Evolutionary conservation across 257 asterid genomes (phyloP).

Genomic region (Scutellaria galericulata): DNA sequence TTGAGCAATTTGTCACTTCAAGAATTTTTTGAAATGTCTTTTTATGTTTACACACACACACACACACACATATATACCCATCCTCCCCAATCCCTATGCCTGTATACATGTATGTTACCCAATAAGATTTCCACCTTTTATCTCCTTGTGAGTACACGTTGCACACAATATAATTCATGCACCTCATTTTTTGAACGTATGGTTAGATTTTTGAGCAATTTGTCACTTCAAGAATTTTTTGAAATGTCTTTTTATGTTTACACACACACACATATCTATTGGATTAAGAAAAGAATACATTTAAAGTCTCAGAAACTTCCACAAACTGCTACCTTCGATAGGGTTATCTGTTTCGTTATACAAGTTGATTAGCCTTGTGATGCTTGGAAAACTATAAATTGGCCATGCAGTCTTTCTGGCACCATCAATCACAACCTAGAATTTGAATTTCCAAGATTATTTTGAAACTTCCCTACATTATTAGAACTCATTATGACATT

Average conservation of each 20-base stretch:
- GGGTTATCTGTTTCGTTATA: neutral
- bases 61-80: neutral
- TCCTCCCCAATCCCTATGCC: neutral
- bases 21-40: neutral
- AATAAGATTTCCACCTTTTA: neutral
- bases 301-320: neutral
- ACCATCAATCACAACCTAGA: neutral
- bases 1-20: neutral
- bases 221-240: neutral
- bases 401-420: neutral
- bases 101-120: too few relatives aligned
- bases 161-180: neutral
- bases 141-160: neutral
- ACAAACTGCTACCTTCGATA: slow-evolving; percentile 3
- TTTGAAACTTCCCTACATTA: neutral
- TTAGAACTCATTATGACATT: slow-evolving; percentile 12
- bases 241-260: neutral
- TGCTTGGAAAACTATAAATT: neutral
- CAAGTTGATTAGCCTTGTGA: neutral
- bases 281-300: neutral
- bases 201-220: neutral
- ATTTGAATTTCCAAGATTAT: neutral
- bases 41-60: neutral
- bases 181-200: neutral
- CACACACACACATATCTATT: neutral